Conservation (phyloP, 2,329 filamentous ascomycete genomes). For the Cladosporium oxysporum region DNA sequence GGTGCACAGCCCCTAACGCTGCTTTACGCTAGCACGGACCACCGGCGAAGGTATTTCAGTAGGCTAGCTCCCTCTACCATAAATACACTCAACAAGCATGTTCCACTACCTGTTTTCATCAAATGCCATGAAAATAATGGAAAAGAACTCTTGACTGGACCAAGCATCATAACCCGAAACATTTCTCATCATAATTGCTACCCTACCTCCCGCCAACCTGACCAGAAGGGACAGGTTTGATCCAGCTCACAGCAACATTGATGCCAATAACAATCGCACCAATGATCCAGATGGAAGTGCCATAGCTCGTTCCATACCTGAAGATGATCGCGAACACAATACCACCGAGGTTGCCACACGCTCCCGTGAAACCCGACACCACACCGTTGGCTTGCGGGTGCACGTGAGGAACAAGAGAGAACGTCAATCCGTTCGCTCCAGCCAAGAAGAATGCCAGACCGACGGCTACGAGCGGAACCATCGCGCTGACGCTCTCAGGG, state of each 20-base stretch:
- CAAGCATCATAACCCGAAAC: neutral
- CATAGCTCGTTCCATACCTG: slow-evolving; percentile 71
- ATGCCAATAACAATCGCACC: slow-evolving; percentile 72
- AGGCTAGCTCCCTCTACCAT: too few relatives aligned
- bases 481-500: slow-evolving; percentile 60
- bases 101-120: too few relatives aligned
- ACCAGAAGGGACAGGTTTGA: slow-evolving; percentile 58
- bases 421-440: slow-evolving; percentile 83
- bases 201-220: slow-evolving; percentile 50
- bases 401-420: slow-evolving; percentile 82
- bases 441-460: slow-evolving; percentile 81
- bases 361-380: slow-evolving; percentile 77
- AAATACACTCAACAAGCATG: too few relatives aligned
- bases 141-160: neutral
- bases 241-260: slow-evolving; percentile 67
- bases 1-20: too few relatives aligned
- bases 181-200: neutral
- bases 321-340: slow-evolving; percentile 83
- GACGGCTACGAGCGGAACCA: slow-evolving; percentile 76
- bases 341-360: slow-evolving; percentile 79
- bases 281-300: slow-evolving; percentile 76
- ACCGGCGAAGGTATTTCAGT: too few relatives aligned
- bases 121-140: neutral
- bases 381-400: slow-evolving; percentile 79
- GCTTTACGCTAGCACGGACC: too few relatives aligned